phyloP scores from a whole-genome alignment of 345 rosid species.

The Hibiscus trionum region DNA sequence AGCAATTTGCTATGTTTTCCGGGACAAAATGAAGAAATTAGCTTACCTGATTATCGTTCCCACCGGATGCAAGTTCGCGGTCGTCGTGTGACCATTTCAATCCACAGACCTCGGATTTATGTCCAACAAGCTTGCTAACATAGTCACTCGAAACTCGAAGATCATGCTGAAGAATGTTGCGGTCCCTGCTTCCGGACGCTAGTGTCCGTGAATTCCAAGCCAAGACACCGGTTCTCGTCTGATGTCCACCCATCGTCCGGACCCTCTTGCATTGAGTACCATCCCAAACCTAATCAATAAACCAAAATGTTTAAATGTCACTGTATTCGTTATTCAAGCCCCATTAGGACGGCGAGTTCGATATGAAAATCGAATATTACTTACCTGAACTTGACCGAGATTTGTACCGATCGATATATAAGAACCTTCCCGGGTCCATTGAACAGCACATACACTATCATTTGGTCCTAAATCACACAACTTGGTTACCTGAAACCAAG shows the following conservation, averaged over 20 bases:
- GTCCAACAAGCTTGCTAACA: conserved; percentile 75
- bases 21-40: neutral
- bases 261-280: conserved; percentile 78
- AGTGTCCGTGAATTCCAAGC: conserved; percentile 89
- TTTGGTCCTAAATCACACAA: conserved; percentile 87
- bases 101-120: conserved; percentile 95
- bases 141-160: conserved; percentile 71
- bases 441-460: conserved; percentile 78
- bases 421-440: conserved; percentile 96
- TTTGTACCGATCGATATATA: conserved; percentile 82
- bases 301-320: neutral
- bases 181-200: conserved; percentile 92
- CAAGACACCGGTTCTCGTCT: conserved; percentile 88
- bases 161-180: conserved; percentile 91
- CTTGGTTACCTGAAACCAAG: conserved; percentile 67
- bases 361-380: neutral
- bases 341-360: neutral
- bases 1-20: neutral
- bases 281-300: conserved; percentile 68
- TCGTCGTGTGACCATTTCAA: conserved; percentile 97
- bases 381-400: conserved; percentile 94
- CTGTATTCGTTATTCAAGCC: no score
- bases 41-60: conserved; percentile 57
- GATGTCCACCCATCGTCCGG: conserved; percentile 90
- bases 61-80: conserved; percentile 98